These are phyloP conservation scores for grape (Vitis vinifera) DNA, from an alignment of 164 flowering plant species.

Conservation along the genomic window DNA sequence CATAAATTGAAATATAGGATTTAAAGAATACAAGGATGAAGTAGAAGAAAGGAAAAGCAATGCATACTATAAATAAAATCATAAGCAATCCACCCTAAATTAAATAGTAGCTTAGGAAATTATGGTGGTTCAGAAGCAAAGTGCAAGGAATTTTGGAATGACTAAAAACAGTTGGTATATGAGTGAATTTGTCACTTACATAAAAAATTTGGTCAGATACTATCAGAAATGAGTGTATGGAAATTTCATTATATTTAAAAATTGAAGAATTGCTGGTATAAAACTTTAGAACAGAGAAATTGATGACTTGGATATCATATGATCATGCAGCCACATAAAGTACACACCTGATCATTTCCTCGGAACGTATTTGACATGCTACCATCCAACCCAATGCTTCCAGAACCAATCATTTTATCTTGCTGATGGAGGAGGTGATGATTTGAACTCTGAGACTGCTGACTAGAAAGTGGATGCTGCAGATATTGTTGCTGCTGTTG, in stretches of 20 bases:
- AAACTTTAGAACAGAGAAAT: no score
- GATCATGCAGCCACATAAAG: neutral
- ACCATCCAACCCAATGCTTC: constrained; percentile 33
- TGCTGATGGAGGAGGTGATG: constrained; percentile 26
- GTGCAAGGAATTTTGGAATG: no score
- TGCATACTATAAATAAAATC: neutral
- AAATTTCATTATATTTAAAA: no score
- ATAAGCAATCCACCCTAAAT: no score
- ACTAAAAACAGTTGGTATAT: no score
- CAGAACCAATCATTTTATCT: constrained; percentile 33
- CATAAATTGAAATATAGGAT: no score
- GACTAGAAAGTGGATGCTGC: constrained; percentile 37
- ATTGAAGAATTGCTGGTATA: no score
- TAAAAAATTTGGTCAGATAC: no score
- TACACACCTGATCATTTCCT: constrained; percentile 48
- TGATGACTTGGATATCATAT: neutral
- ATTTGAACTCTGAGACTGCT: constrained; percentile 35
- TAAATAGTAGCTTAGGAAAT: no score
- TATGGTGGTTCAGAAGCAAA: no score
- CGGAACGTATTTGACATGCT: constrained; percentile 35
- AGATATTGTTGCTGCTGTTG: constrained; percentile 29
- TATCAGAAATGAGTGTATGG: no score
- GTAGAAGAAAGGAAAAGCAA: neutral
- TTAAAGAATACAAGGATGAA: neutral
- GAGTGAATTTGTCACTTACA: no score